Percentiles rank a stretch among this genome's conserved stretches.
phyloP scores from a whole-genome alignment of 1,284 basidiomycete genomes.

The Ustilago cynodontis region DNA sequence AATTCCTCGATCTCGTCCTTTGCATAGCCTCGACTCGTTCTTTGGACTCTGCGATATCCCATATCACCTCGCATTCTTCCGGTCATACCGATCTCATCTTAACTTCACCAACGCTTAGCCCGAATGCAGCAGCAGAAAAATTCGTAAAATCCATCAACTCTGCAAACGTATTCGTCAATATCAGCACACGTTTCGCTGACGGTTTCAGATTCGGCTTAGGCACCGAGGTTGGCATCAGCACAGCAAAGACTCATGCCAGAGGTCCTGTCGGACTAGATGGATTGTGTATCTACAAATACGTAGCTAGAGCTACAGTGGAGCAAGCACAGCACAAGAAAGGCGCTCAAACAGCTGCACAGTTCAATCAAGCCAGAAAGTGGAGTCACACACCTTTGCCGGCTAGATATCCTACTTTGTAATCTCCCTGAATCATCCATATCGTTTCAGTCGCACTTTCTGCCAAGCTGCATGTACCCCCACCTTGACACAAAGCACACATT shows the following conservation, averaged over 20 bases:
- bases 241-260: constrained; percentile 93
- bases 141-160: constrained; percentile 91
- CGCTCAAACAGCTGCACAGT: constrained; percentile 37
- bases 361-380: constrained; percentile 29
- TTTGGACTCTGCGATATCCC: constrained; percentile 80
- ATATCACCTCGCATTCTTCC: constrained; percentile 92
- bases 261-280: constrained; percentile 97
- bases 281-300: constrained; percentile 68
- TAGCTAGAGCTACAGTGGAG: constrained; percentile 15
- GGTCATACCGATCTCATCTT: constrained; percentile 96
- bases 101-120: constrained; percentile 15
- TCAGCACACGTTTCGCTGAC: constrained; percentile 94
- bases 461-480: too few relatives aligned
- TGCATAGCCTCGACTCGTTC: constrained; percentile 82
- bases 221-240: constrained; percentile 97
- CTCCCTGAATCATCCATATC: too few relatives aligned
- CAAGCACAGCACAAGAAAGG: constrained; percentile 2
- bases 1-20: constrained; percentile 75
- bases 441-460: too few relatives aligned
- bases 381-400: constrained; percentile 19
- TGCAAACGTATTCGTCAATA: constrained; percentile 93
- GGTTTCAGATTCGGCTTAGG: constrained; percentile 97
- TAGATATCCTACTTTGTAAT: constrained; percentile 31
- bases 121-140: constrained; percentile 73
- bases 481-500: too few relatives aligned